Evolutionary conservation across 1,284 basidiomycete genomes (phyloP), one percentile per base, ranked within the genome.

Genomic region (Athelia sp.): DNA sequence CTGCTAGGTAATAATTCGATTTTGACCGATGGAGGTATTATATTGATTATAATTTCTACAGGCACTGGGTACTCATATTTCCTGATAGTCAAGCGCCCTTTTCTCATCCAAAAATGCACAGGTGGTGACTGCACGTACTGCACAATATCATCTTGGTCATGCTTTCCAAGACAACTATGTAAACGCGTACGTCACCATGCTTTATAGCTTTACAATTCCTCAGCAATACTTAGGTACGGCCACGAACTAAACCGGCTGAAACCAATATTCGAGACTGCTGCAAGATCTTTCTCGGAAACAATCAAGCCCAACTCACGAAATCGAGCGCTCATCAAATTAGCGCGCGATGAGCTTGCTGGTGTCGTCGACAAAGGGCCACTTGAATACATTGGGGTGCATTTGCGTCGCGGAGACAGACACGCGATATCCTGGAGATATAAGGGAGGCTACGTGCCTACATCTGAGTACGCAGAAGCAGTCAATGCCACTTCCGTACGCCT

Each of bases 111-210:
- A n/a, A 15, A 22, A 40, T 2, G 29, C 23, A 11, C 31, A 84
- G 82, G 70, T 85, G 34, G 61, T 87, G 43, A 84, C 75, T 54
- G 78, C 81, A 2, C 70, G 74, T 42, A 86, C 84, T 10, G 79
- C 82, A 4, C 77, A 75, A 54, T 85, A 73, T 57, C 84, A 87
- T 58, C 70, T 87, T 43, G 75, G 77, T 3, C 73, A 81, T 55
- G 60, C 53, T 2, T 87, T 80, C 60, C 64, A 56, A 4, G 74
- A 84, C 36, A 64, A 75, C 43, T 87, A 79, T 54, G 79, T 84
- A 59, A 69, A 87, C 58, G 63, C 82, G 82, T 86, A 63, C 47
- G 81, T n/a, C 13, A 38, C 24, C n/a, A 45, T 23, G 46, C 45
- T 18, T 42, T 17, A 40, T 43, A 46, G 35, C 4, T 47, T 18